Conservation (phyloP, 306 rosid species). For the Trifolium fragiferum region DNA sequence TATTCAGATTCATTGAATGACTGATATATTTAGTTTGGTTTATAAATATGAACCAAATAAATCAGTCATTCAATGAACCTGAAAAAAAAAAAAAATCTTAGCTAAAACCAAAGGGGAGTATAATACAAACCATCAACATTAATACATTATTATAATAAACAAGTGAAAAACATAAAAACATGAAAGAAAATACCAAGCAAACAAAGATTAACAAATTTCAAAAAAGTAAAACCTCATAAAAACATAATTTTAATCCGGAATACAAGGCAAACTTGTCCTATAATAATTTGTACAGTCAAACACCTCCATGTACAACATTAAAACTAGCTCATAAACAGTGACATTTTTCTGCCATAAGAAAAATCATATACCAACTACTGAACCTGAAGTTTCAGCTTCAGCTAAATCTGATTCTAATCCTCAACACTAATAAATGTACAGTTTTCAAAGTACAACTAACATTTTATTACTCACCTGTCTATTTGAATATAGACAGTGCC, state of each 20-base stretch:
- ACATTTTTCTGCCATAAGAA: slow-evolving; percentile 53
- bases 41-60: too few species aligned
- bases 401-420: slow-evolving; percentile 65
- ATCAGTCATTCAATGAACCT: too few species aligned
- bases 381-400: slow-evolving; percentile 44
- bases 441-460: slow-evolving; percentile 76
- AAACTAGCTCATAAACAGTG: slow-evolving; percentile 43
- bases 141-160: not conserved
- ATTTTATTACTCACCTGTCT: slow-evolving; percentile 61
- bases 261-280: slow-evolving; percentile 34
- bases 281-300: slow-evolving; percentile 50
- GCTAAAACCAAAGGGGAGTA: too few species aligned
- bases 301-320: slow-evolving; percentile 45
- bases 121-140: not conserved
- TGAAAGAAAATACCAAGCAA: not conserved
- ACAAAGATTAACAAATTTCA: not conserved
- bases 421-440: slow-evolving; percentile 87
- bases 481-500: slow-evolving; percentile 47
- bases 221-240: slow-evolving; percentile 39
- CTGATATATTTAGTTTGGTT: too few species aligned
- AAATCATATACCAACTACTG: slow-evolving; percentile 51
- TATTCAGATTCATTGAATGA: not conserved
- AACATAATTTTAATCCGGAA: slow-evolving; percentile 35
- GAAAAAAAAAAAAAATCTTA: too few species aligned
- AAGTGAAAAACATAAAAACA: not conserved